A percentile compares a stretch with the other conserved stretches of the same genome.
Conservation (phyloP, 2,329 filamentous ascomycete species). For the Geosmithia putterillii region DNA sequence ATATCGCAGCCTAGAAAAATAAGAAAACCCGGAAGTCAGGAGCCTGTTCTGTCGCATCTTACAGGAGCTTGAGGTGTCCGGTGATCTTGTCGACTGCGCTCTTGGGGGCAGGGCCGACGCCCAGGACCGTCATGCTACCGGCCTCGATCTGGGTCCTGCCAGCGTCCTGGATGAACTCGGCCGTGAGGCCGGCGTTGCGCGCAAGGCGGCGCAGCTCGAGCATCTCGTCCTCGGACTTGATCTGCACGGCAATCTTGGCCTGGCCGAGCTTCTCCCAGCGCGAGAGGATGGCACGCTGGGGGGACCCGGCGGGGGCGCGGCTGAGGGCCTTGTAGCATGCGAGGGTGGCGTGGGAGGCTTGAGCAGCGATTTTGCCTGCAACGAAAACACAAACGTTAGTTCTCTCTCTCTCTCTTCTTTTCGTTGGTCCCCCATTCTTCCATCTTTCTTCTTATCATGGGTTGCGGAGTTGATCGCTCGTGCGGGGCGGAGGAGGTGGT, state of each 20-base stretch:
- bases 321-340: slow-evolving; percentile 87
- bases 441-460: neutral
- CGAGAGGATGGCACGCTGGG: slow-evolving; percentile 52
- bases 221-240: slow-evolving; percentile 76
- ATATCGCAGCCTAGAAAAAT: neutral
- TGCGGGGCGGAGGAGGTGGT: too few species aligned
- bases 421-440: too few species aligned
- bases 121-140: slow-evolving; percentile 84
- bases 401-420: too few species aligned
- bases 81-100: slow-evolving; percentile 80
- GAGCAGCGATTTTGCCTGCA: slow-evolving; percentile 89
- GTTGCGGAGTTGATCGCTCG: neutral
- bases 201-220: slow-evolving; percentile 65
- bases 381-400: neutral
- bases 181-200: slow-evolving; percentile 70
- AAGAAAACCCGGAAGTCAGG: neutral
- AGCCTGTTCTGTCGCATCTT: too few species aligned
- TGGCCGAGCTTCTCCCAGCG: slow-evolving; percentile 83
- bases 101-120: slow-evolving; percentile 71
- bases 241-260: slow-evolving; percentile 86
- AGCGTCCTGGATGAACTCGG: slow-evolving; percentile 88
- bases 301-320: slow-evolving; percentile 37
- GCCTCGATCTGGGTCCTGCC: slow-evolving; percentile 92
- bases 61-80: slow-evolving; percentile 73
- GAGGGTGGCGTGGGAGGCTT: slow-evolving; percentile 90